A percentile compares a stretch with the other conserved stretches of the same genome.
These are phyloP conservation scores for Garcia nutans DNA, from an alignment of 345 rosid species.

Conservation along the genomic window DNA sequence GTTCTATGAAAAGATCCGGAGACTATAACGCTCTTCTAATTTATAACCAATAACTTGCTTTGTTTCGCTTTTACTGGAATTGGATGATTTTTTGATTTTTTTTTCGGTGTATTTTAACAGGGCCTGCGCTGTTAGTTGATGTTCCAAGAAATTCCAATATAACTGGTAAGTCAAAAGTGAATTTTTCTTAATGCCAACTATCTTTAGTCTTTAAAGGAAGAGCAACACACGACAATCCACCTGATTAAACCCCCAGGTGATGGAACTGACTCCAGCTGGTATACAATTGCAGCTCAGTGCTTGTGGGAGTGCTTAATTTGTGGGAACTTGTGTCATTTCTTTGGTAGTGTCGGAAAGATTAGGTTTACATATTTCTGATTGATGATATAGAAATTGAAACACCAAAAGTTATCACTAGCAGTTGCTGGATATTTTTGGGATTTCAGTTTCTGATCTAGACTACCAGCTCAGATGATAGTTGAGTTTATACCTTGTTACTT, in stretches of 20 bases:
- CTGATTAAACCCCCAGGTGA: background rate
- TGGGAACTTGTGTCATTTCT: too few species aligned
- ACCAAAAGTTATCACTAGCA: background rate
- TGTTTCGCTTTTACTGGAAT: background rate
- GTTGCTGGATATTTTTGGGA: background rate
- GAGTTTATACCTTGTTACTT: background rate
- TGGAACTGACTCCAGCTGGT: background rate
- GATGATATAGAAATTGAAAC: background rate
- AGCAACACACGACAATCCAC: too few species aligned
- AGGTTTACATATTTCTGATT: background rate
- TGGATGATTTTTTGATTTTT: background rate
- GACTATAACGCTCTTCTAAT: background rate
- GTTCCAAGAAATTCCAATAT: constrained; percentile 61
- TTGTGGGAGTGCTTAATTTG: background rate
- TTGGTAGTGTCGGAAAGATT: background rate
- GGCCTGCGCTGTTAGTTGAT: constrained; percentile 59
- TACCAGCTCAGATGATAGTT: background rate
- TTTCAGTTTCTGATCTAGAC: background rate
- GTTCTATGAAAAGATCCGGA: background rate
- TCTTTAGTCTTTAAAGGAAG: too few species aligned
- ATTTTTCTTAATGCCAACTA: background rate
- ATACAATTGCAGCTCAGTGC: background rate
- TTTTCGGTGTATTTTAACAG: constrained; percentile 17
- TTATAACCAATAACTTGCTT: background rate
- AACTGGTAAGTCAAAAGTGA: constrained; percentile 48